phyloP scores from a whole-genome alignment of 352 stramenopile genomes.

The Phytophthora tubulina region DNA sequence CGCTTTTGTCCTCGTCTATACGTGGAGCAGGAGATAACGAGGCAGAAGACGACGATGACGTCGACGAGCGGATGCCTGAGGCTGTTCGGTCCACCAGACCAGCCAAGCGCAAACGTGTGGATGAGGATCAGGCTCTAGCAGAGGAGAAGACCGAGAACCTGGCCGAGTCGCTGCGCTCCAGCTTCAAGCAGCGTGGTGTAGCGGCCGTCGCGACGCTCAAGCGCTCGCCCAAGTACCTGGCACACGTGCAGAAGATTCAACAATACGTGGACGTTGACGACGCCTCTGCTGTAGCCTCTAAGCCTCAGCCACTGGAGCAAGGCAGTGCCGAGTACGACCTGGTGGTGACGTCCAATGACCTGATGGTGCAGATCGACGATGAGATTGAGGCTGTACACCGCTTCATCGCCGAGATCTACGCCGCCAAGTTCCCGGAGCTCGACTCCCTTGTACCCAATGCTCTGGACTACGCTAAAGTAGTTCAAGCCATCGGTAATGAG shows the following conservation, averaged over 20 bases:
- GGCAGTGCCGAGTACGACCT: slow-evolving; percentile 82
- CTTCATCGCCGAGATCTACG: slow-evolving; percentile 93
- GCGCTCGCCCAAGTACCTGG: slow-evolving; percentile 73
- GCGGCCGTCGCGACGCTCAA: slow-evolving; percentile 76
- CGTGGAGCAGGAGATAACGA: slow-evolving; percentile 28
- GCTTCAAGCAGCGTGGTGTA: slow-evolving; percentile 64
- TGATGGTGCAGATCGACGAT: slow-evolving; percentile 95
- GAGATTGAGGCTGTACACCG: slow-evolving; percentile 93
- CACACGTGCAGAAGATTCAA: slow-evolving; percentile 78
- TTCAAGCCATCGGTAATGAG: slow-evolving; percentile 93
- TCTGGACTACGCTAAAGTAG: slow-evolving; percentile 94
- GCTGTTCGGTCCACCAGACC: background rate
- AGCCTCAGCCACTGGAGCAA: slow-evolving; percentile 58
- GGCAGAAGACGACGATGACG: slow-evolving; percentile 28
- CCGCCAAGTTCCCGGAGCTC: slow-evolving; percentile 95
- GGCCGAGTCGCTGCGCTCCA: slow-evolving; percentile 49
- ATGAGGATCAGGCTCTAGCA: slow-evolving; percentile 24
- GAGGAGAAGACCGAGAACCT: slow-evolving; percentile 44
- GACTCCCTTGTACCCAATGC: slow-evolving; percentile 94
- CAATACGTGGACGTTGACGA: slow-evolving; percentile 54
- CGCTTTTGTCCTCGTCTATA: background rate
- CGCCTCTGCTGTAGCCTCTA: slow-evolving; percentile 25
- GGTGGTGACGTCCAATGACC: slow-evolving; percentile 92
- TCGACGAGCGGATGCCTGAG: slow-evolving; percentile 29
- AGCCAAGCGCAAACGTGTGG: slow-evolving; percentile 38